A percentile compares a stretch with the other conserved stretches of the same genome.
Evolutionary conservation across 2,329 filamentous ascomycete genomes (phyloP).

Genomic region (Fusarium sambucinum): DNA sequence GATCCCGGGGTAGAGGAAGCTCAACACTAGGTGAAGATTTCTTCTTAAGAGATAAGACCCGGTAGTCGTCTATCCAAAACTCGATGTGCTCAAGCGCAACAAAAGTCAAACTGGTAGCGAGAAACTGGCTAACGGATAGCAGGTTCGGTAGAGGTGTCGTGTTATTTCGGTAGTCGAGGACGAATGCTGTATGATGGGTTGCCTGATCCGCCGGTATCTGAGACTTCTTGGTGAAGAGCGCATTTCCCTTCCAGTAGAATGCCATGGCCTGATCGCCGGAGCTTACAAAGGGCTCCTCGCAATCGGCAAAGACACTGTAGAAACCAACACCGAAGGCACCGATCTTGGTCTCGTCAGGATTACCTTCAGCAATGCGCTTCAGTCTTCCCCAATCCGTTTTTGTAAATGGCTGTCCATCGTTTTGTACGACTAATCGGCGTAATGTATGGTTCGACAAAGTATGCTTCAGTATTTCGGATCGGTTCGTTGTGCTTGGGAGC

Average conservation of each 20-base stretch:
- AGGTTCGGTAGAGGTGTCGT: conserved; percentile 89
- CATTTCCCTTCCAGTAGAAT: conserved; percentile 99
- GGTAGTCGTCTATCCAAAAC: conserved; percentile 89
- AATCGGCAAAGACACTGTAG: conserved; percentile 98
- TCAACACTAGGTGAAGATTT: conserved; percentile 83
- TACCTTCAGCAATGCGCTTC: conserved; percentile 98
- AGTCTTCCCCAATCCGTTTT: conserved; percentile 92
- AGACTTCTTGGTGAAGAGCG: conserved; percentile 89
- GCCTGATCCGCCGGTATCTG: conserved; percentile 75
- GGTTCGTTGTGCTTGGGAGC: conserved; percentile 72
- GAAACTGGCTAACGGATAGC: conserved; percentile 87
- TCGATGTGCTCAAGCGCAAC: conserved; percentile 90
- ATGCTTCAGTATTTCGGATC: conserved; percentile 83
- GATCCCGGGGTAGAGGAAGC: conserved; percentile 79
- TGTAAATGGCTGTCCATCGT: conserved; percentile 89
- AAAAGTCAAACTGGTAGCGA: conserved; percentile 95
- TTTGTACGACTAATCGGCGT: conserved; percentile 88
- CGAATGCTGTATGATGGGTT: conserved; percentile 85
- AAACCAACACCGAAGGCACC: conserved; percentile 98
- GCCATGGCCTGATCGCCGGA: conserved; percentile 95
- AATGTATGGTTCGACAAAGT: conserved; percentile 86
- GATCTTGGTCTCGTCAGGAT: conserved; percentile 98
- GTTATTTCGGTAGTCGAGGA: conserved; percentile 91
- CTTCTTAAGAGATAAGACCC: conserved; percentile 82
- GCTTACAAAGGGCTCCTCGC: conserved; percentile 96